Evolutionary conservation across 495 filamentous ascomycete genomes (phyloP).

Genomic region (Xanthoparmelia taractica): DNA sequence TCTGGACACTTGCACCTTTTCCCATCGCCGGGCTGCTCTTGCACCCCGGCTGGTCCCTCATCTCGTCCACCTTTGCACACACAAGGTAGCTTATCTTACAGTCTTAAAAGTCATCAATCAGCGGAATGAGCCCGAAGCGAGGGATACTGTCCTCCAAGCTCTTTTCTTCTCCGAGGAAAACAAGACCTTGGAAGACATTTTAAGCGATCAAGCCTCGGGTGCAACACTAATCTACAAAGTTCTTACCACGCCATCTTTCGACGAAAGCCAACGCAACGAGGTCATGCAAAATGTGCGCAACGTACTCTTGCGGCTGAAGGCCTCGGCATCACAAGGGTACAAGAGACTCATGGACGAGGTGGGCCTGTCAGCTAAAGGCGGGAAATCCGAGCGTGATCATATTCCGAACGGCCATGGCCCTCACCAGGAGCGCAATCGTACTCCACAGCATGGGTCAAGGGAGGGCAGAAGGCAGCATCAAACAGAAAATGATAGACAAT

Average conservation of each 20-base stretch:
- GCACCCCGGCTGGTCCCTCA: constrained; percentile 90
- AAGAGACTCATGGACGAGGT: constrained; percentile 98
- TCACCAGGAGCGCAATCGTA: constrained; percentile 42
- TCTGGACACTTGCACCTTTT: constrained; percentile 95
- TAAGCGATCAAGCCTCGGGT: constrained; percentile 84
- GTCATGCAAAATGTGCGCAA: constrained; percentile 86
- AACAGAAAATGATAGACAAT: constrained; percentile 41
- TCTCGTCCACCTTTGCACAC: constrained; percentile 93
- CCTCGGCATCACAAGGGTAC: constrained; percentile 88
- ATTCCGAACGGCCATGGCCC: constrained; percentile 35
- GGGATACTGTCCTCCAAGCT: constrained; percentile 85
- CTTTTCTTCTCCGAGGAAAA: constrained; percentile 91
- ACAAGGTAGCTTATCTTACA: constrained; percentile 96
- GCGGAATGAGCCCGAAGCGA: constrained; percentile 84
- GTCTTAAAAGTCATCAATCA: constrained; percentile 99
- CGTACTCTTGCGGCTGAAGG: constrained; percentile 84
- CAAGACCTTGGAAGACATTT: constrained; percentile 79
- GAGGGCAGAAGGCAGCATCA: constrained; percentile 38
- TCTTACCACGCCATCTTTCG: constrained; percentile 93
- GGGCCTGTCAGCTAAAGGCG: constrained; percentile 55
- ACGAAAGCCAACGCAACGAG: constrained; percentile 78
- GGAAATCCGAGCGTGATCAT: constrained; percentile 37
- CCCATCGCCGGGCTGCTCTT: constrained; percentile 81
- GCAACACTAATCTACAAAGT: constrained; percentile 98
- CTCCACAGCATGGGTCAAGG: constrained; percentile 38